Evolutionary conservation across 352 stramenopile species (phyloP), one percentile per base, ranked within the genome.

Genomic region (Stephanocyclus meneghinianus): DNA sequence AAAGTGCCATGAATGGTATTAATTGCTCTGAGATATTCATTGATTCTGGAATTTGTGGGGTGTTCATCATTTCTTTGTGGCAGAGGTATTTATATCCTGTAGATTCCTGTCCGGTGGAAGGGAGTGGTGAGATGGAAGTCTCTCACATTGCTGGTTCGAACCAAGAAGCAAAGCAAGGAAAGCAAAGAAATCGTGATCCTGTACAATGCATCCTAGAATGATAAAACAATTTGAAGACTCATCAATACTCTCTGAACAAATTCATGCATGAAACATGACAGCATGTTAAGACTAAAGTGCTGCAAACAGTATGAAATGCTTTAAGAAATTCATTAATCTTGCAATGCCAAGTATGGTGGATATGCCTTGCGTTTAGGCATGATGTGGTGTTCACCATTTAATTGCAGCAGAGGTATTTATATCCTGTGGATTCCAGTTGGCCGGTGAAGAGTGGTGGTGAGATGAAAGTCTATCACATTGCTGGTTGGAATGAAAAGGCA

Each of bases 361-460:
- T 57, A 91, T 99, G 56, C 95, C 93, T 65, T 99, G 96, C 82
- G n/a, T 99, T 99, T 85, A 93, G 97, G 57, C 97, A 99, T 83
- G 97, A 99, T 86, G 91, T 99, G 72, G 97, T 99, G 48, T 99
- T 99, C 79, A 97, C 99, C 83, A 96, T 99, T 68, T 99, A 98
- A 88, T 85, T 99, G 8, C 99, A 99, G 86, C 97, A 99, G 90
- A 91, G 97, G 47, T 99, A 84, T 77, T 70, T 92, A 2, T 92
- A 92, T 78, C 87, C 87, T 42, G 87, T 92, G 15, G 87, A 92
- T 80, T 63, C 42, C 32, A 84, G 32, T 53, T 16, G 85, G 18
- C 85, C 85, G 42, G 70, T 85, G 11, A 82, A 91, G 78, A 80
- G 85, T 35, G 77, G 75, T 30, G 79, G 60, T 47, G 35, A 48